Evolutionary conservation across 306 rosid genomes (phyloP).

Genomic region (Prunus mume): DNA sequence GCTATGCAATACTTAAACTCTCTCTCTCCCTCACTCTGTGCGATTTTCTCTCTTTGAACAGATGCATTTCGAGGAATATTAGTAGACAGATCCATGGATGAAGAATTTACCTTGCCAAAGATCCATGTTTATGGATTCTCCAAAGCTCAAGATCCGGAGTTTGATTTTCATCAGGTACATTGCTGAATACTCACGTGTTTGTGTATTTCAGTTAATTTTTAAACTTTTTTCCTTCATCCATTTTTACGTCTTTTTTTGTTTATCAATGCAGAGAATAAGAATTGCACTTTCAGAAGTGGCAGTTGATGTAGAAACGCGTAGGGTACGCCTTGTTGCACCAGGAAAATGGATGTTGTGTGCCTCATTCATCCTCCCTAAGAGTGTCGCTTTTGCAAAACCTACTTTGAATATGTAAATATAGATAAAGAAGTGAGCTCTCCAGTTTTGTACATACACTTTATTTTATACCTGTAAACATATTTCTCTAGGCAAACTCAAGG

Average conservation of each 20-base stretch:
- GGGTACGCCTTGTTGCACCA: conserved; percentile 87
- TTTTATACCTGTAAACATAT: not conserved
- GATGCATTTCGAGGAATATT: conserved; percentile 82
- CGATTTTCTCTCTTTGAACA: conserved; percentile 28
- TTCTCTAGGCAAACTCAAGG: not conserved
- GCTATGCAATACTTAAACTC: not conserved
- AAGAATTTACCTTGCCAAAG: conserved; percentile 51
- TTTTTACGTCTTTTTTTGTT: not conserved
- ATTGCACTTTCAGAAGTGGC: conserved; percentile 74
- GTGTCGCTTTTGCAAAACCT: conserved; percentile 65
- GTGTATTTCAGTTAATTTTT: not conserved
- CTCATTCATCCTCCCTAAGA: conserved; percentile 75
- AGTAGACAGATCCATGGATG: conserved; percentile 43
- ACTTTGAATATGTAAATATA: conserved; percentile 23
- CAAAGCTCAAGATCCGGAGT: conserved; percentile 92
- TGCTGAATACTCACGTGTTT: not conserved
- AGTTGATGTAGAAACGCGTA: conserved; percentile 70
- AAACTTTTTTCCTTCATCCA: not conserved
- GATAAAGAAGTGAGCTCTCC: not conserved
- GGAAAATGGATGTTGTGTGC: conserved; percentile 98
- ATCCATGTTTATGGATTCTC: conserved; percentile 96
- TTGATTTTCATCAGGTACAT: conserved; percentile 85
- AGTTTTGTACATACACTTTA: conserved; percentile 14
- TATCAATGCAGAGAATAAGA: conserved; percentile 70
- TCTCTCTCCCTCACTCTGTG: not conserved